Evolutionary conservation across 78 protist species (phyloP).

Genomic region (Speleostelium caveatum): DNA sequence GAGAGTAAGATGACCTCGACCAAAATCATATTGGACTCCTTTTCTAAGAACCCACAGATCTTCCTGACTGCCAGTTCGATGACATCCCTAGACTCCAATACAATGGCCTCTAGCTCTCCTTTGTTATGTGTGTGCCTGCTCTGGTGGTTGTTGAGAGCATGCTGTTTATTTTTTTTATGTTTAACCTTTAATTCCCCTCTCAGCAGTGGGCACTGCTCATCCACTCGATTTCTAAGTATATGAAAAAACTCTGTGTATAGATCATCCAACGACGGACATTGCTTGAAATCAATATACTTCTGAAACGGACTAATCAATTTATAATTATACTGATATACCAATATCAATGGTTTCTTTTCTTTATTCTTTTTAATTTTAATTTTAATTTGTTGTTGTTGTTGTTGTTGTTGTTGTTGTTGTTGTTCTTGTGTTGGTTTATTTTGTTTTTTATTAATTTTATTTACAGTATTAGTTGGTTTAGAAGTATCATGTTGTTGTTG

Average conservation of each 20-base stretch:
- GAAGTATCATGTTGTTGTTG: too few relatives aligned
- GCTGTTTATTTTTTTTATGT: neutral
- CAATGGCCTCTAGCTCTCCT: slow-evolving; percentile 9
- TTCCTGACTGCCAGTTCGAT: slow-evolving; percentile 46
- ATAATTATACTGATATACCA: too few relatives aligned
- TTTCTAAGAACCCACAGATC: slow-evolving; percentile 53
- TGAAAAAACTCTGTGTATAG: slow-evolving; percentile 60
- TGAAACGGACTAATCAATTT: slow-evolving; percentile 69
- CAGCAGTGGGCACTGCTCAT: slow-evolving; percentile 1
- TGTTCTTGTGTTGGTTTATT: too few relatives aligned
- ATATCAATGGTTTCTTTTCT: too few relatives aligned
- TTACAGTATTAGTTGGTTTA: too few relatives aligned
- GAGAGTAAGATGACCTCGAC: slow-evolving; percentile 44
- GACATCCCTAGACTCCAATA: neutral
- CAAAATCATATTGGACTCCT: slow-evolving; percentile 59
- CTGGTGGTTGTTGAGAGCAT: neutral
- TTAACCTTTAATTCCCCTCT: slow-evolving; percentile 4
- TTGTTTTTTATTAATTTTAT: too few relatives aligned
- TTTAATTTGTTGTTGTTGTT: too few relatives aligned
- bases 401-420: too few relatives aligned
- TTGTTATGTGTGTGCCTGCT: slow-evolving; percentile 20
- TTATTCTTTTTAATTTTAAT: too few relatives aligned
- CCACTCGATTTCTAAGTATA: neutral
- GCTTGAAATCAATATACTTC: neutral
- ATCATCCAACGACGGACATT: slow-evolving; percentile 32